A percentile compares a stretch with the other conserved stretches of the same genome.
Evolutionary conservation across 2,329 filamentous ascomycete species (phyloP).

Genomic region (Xylaria polymorpha): DNA sequence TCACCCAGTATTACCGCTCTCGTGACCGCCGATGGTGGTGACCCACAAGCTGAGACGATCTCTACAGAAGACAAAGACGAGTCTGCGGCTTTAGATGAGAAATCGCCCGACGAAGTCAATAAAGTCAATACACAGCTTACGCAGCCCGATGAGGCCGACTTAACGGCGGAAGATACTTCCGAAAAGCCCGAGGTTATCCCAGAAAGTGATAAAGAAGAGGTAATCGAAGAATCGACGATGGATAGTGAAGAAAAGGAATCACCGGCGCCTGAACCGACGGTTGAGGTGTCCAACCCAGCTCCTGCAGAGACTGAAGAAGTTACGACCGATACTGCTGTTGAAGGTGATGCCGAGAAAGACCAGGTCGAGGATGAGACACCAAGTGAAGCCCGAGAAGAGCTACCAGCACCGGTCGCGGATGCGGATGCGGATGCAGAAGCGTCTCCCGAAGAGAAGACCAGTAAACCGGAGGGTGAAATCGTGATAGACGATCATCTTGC

Average conservation of each 20-base stretch:
- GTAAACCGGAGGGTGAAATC: neutral
- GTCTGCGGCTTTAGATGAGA: neutral
- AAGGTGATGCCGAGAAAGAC: conserved; percentile 19
- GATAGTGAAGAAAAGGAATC: conserved; percentile 12
- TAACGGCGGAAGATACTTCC: neutral
- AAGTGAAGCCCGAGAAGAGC: conserved; percentile 20
- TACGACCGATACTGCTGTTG: neutral
- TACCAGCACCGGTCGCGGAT: conserved; percentile 13
- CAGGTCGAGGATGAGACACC: conserved; percentile 18
- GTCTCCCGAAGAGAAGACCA: conserved; percentile 3
- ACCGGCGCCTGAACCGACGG: neutral
- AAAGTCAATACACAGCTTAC: neutral
- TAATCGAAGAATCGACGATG: neutral
- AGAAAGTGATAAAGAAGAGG: conserved; percentile 17
- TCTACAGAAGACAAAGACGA: conserved; percentile 18
- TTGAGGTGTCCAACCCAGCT: neutral
- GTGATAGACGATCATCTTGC: conserved; percentile 32
- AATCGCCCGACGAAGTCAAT: neutral
- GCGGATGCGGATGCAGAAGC: conserved; percentile 13
- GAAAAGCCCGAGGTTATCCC: neutral
- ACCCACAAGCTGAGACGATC: conserved; percentile 3
- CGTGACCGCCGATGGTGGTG: conserved; percentile 19
- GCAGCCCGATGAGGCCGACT: conserved; percentile 1
- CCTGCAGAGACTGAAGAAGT: conserved; percentile 9
- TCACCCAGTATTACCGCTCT: conserved; percentile 23